Conservation (phyloP, 768 basidiomycete genomes). For the Clitopilus passeckerianus region DNA sequence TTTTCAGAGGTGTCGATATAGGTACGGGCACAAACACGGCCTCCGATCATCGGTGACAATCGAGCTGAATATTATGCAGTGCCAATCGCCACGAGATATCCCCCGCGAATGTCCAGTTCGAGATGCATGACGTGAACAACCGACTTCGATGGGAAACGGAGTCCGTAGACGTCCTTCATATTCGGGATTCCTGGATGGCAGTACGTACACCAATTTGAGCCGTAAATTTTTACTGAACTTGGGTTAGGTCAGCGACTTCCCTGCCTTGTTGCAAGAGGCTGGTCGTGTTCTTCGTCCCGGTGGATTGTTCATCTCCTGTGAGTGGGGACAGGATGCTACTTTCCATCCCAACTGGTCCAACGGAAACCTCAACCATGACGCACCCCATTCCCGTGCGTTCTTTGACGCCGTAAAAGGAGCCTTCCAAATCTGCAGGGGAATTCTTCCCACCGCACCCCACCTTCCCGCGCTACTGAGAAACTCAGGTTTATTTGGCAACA, state of each 20-base stretch:
- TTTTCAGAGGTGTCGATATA: constrained; percentile 71
- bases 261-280: constrained; percentile 47
- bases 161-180: constrained; percentile 67
- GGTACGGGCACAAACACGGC: constrained; percentile 36
- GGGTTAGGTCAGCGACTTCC: constrained; percentile 52
- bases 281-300: constrained; percentile 62
- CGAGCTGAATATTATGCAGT: constrained; percentile 32
- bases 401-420: constrained; percentile 31
- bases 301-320: constrained; percentile 66
- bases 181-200: constrained; percentile 52
- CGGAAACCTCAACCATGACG: constrained; percentile 10
- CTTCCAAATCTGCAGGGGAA: constrained; percentile 25
- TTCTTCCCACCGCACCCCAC: constrained; percentile 29
- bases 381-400: constrained; percentile 32
- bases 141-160: constrained; percentile 44
- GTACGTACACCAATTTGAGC: constrained; percentile 21
- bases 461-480: constrained; percentile 32
- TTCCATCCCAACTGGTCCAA: constrained; percentile 24
- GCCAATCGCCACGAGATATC: constrained; percentile 65
- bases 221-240: neutral
- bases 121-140: constrained; percentile 58
- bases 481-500: constrained; percentile 35
- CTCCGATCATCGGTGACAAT: constrained; percentile 4
- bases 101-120: constrained; percentile 59
- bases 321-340: constrained; percentile 44